phyloP scores from a whole-genome alignment of 768 basidiomycete species.

The Amanita pseudoporphyria region DNA sequence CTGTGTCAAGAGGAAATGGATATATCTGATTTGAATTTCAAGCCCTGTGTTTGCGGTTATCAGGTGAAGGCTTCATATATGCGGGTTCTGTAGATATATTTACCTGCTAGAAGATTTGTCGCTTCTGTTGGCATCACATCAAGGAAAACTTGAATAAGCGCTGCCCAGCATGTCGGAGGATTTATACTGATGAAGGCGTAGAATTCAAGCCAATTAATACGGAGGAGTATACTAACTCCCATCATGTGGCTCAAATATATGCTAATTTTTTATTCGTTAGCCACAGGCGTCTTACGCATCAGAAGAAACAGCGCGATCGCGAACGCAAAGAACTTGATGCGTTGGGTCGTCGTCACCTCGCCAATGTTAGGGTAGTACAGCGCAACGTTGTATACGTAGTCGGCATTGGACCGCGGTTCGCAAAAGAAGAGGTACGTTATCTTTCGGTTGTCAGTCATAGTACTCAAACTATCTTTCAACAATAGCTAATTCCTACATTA shows the following conservation, averaged over 20 bases:
- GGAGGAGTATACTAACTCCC: slow-evolving; percentile 68
- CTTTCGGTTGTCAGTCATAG: slow-evolving; percentile 5
- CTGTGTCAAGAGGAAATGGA: slow-evolving; percentile 99
- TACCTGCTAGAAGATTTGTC: slow-evolving; percentile 67
- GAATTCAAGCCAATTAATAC: slow-evolving; percentile 93
- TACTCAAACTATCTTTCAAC: slow-evolving; percentile 11
- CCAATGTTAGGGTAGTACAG: slow-evolving; percentile 94
- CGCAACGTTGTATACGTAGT: slow-evolving; percentile 94
- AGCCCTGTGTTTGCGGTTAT: slow-evolving; percentile 97
- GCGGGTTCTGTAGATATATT: slow-evolving; percentile 7
- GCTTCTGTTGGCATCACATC: slow-evolving; percentile 99
- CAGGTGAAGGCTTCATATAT: slow-evolving; percentile 45
- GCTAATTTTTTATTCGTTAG: slow-evolving; percentile 30
- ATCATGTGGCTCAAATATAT: slow-evolving; percentile 12
- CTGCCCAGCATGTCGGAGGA: slow-evolving; percentile 91
- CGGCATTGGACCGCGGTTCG: slow-evolving; percentile 88
- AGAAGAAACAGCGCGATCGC: slow-evolving; percentile 91
- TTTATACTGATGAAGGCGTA: slow-evolving; percentile 86
- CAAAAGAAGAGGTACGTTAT: slow-evolving; percentile 84
- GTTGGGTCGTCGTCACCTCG: slow-evolving; percentile 74
- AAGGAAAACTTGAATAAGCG: slow-evolving; percentile 91
- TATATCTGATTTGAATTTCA: slow-evolving; percentile 97
- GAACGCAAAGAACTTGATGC: slow-evolving; percentile 92
- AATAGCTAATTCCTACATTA: slow-evolving; percentile 84
- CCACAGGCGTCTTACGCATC: slow-evolving; percentile 88